Evolutionary conservation across 805 yeast genomes (phyloP), one percentile per base, ranked within the genome.

Genomic region (Candida boleticola): DNA sequence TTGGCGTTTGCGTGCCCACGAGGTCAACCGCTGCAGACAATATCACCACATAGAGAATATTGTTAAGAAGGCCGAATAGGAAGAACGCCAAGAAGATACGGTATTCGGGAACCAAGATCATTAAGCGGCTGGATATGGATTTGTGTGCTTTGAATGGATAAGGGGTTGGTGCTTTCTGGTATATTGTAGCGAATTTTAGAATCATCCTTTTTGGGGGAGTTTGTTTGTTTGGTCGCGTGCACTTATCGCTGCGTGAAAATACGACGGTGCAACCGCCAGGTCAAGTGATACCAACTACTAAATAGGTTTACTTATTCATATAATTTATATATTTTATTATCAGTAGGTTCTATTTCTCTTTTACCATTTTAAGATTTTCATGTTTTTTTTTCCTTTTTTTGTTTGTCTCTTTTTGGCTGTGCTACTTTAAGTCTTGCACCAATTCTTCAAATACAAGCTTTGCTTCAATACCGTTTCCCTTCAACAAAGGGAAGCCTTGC

Each of bases 1-100:
- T 92, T 7, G 99, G 97, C 0, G 85, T 76, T 5, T 71, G 52
- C 1, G 88, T 78, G 0, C 97, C 96, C 1, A 90, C 97, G 11
- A 92, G 68, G 57, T 92, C 99, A 25, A 88, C 79, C 2, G 98
- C 98, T 0, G 97, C 96, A 0, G 95, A 82, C 11, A 92, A 68
- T 30, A 92, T 90, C 13, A 92, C 92, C 25, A 92, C 97, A 64
- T 90, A 92, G 0, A 92, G 76, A 9, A 92, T 83, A 59, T 92
- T 92, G 63, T 92, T 92, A 29, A 89, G 68, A 9, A 92, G 74
- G 0, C 98, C 99, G 60, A 90, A 88, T 1, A 82, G 54, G 80
- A 92, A 83, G 59, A 90, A 90, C 10, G 85, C 71, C 0, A 60
- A 35, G 52, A 77, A 82, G 5, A 70, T 70, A 47, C 81, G 47